phyloP scores from a whole-genome alignment of 73 alveolate species.

The Paramecium bursaria region DNA sequence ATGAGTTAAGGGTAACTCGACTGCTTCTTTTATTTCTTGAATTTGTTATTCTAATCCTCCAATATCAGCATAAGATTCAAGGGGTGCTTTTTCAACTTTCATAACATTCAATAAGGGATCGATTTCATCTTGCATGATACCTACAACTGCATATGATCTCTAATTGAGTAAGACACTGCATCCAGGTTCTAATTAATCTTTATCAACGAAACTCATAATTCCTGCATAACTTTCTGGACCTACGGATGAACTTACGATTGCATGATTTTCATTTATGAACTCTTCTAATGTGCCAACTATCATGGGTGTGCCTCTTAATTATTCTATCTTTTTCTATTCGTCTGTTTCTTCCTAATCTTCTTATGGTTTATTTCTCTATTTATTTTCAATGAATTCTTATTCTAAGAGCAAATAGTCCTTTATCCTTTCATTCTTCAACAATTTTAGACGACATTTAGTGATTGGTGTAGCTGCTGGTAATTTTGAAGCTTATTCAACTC shows the following conservation, averaged over 20 bases:
- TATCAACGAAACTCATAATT: constrained; percentile 97
- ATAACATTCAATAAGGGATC: constrained; percentile 98
- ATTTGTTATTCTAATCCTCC: constrained; percentile 99
- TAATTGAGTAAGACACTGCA: constrained; percentile 95
- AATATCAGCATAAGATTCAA: constrained; percentile 98
- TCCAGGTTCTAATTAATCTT: constrained; percentile 98
- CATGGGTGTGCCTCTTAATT: constrained; percentile 97
- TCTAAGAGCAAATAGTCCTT: constrained; percentile 96
- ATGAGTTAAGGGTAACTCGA: constrained; percentile 98
- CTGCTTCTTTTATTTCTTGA: constrained; percentile 95
- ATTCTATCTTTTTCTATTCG: constrained; percentile 94
- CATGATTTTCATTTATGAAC: constrained; percentile 95
- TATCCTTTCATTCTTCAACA: constrained; percentile 86
- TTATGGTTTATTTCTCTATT: constrained; percentile 88
- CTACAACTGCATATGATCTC: constrained; percentile 95
- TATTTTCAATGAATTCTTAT: constrained; percentile 95
- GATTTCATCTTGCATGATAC: constrained; percentile 98
- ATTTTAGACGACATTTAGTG: constrained; percentile 91
- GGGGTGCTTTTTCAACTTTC: constrained; percentile 99
- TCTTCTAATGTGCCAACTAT: constrained; percentile 97
- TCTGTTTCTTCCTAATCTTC: constrained; percentile 89
- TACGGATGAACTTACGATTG: constrained; percentile 93
- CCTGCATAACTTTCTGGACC: constrained; percentile 98
- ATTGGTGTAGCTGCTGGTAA: constrained; percentile 88
- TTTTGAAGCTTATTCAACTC: constrained; percentile 76